Evolutionary conservation across 2,329 filamentous ascomycete species (phyloP).

Genomic region (Hypoxylon sp.): DNA sequence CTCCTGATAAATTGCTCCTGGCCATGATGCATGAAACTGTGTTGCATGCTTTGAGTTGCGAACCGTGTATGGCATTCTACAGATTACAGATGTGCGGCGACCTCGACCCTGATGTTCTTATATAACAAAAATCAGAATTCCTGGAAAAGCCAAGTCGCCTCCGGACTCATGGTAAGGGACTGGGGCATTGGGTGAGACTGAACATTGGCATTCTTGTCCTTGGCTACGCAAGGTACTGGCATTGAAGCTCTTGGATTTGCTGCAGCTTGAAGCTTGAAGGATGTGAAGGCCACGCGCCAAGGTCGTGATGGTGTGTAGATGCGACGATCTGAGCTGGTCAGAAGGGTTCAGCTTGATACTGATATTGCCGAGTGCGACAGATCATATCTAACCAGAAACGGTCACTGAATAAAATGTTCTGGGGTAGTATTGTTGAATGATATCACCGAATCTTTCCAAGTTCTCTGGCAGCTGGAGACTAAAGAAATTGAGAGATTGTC

Average conservation of each 20-base stretch:
- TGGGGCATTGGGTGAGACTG: constrained; percentile 3
- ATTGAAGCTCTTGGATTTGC: constrained; percentile 36
- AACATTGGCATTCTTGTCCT: constrained; percentile 16
- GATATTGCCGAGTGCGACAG: constrained; percentile 20
- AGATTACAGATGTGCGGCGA: constrained; percentile 25
- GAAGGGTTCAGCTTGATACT: constrained; percentile 12
- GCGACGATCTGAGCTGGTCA: constrained; percentile 32
- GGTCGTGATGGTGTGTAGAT: constrained; percentile 32
- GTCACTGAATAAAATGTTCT: neutral
- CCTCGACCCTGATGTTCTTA: constrained; percentile 17
- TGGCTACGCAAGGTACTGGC: constrained; percentile 36
- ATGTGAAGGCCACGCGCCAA: constrained; percentile 28
- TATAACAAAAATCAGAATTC: constrained; percentile 14
- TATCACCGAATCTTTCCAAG: neutral
- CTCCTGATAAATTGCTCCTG: constrained; percentile 12
- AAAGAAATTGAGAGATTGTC: too few species aligned
- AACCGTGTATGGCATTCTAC: constrained; percentile 21
- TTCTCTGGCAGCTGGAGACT: too few species aligned
- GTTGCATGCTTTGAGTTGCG: constrained; percentile 20
- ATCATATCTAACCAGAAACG: neutral
- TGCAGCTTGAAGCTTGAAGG: constrained; percentile 36
- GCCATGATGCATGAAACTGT: constrained; percentile 24
- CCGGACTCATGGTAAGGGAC: constrained; percentile 14
- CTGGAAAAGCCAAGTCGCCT: constrained; percentile 10
- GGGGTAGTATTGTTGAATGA: neutral